Conservation (phyloP, 441 rosid genomes). For the Erodium trifolium region DNA sequence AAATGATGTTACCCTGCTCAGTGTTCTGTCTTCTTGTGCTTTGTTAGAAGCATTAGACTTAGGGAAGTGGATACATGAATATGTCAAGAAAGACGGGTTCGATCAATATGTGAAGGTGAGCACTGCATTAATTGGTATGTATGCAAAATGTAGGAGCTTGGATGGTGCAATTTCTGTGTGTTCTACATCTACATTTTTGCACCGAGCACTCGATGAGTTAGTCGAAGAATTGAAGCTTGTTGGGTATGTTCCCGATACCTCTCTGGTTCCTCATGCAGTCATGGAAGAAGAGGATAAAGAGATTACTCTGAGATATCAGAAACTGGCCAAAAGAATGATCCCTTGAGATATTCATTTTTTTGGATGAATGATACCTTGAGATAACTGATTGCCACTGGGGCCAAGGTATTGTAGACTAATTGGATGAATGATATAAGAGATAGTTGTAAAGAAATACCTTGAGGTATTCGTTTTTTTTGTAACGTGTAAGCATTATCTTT, state of each 20-base stretch:
- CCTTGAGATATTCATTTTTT: too few species aligned
- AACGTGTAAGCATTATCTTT: too few species aligned
- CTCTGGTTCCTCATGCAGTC: slow-evolving; percentile 42
- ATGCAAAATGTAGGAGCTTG: slow-evolving; percentile 78
- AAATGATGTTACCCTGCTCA: slow-evolving; percentile 58
- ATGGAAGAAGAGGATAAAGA: slow-evolving; percentile 45
- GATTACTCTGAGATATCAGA: slow-evolving; percentile 49
- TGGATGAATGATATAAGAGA: too few species aligned
- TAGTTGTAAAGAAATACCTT: too few species aligned
- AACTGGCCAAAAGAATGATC: too few species aligned
- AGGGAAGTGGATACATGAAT: slow-evolving; percentile 76
- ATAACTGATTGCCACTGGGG: too few species aligned
- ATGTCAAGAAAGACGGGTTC: slow-evolving; percentile 49
- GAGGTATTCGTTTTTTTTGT: too few species aligned
- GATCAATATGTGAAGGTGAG: slow-evolving; percentile 54
- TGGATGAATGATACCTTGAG: too few species aligned
- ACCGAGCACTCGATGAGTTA: slow-evolving; percentile 36
- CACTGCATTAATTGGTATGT: slow-evolving; percentile 71
- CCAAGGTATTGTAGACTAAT: too few species aligned
- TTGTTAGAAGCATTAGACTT: slow-evolving; percentile 60
- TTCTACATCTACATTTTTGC: slow-evolving; percentile 28
- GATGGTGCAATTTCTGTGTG: slow-evolving; percentile 50
- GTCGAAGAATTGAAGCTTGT: slow-evolving; percentile 47
- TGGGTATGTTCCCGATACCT: slow-evolving; percentile 56
- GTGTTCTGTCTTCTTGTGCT: slow-evolving; percentile 66